Conservation (phyloP, 192 early-diverging fungal species). For the Rhizophagus sp. region DNA sequence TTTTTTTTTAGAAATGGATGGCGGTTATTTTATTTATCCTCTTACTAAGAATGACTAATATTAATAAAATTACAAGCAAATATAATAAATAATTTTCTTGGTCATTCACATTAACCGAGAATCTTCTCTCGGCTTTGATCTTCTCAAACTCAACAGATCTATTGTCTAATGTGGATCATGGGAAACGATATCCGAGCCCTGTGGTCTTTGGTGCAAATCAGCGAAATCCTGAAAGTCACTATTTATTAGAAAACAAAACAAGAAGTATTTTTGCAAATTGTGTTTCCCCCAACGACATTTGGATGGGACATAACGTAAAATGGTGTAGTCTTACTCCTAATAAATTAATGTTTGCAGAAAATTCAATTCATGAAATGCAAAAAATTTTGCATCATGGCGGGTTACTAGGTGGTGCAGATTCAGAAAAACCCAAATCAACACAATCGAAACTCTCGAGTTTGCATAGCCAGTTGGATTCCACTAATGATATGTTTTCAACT, state of each 20-base stretch:
- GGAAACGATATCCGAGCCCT: not conserved
- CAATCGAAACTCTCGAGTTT: not conserved
- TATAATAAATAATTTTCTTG: not conserved
- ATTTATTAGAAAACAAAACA: not conserved
- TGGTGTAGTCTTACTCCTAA: not conserved
- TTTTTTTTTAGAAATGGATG: not conserved
- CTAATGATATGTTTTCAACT: not conserved
- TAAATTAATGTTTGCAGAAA: not conserved
- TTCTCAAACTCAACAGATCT: slow-evolving; percentile 19
- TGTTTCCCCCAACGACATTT: slow-evolving; percentile 3
- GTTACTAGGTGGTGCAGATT: slow-evolving; percentile 30
- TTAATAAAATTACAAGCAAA: not conserved
- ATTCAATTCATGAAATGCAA: not conserved
- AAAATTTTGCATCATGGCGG: not conserved
- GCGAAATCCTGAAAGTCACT: not conserved
- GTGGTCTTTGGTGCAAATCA: not conserved
- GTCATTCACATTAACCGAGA: slow-evolving; percentile 14
- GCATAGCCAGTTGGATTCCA: not conserved
- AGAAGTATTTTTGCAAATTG: not conserved
- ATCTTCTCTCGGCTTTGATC: slow-evolving; percentile 14
- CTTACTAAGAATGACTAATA: not conserved
- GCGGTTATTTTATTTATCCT: not conserved
- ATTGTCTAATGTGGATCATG: not conserved
- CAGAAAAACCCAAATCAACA: not conserved
- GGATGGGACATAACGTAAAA: slow-evolving; percentile 21